A percentile compares a stretch with the other conserved stretches of the same genome.
These are phyloP conservation scores for Aspergillus pseudonomiae DNA, from an alignment of 2,329 filamentous ascomycete species.

Conservation along the genomic window DNA sequence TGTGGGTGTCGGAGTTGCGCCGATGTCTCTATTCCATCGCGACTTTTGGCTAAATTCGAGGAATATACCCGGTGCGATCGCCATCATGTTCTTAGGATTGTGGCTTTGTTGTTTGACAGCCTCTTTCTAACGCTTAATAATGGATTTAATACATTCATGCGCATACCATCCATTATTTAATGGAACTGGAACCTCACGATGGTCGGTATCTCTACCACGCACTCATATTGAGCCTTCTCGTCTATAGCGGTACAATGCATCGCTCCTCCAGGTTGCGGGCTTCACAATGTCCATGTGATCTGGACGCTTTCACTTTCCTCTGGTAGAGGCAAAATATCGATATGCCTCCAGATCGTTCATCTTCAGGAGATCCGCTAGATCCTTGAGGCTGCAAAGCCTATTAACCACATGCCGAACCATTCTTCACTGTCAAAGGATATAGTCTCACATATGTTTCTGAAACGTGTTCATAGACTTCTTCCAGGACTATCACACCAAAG, in stretches of 20 bases:
- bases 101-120: background rate
- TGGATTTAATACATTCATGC: background rate
- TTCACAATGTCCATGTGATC: background rate
- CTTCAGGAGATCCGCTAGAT: no score
- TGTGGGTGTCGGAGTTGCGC: conserved; percentile 6
- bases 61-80: background rate
- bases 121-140: rapidly evolving
- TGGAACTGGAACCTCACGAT: background rate
- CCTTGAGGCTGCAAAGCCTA: no score
- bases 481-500: no score
- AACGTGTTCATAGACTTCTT: no score
- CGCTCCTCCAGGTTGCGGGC: background rate
- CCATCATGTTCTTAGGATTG: background rate
- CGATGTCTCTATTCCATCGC: background rate
- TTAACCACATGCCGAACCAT: background rate
- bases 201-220: background rate
- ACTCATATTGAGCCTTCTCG: no score
- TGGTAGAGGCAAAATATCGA: no score
- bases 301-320: background rate
- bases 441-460: background rate
- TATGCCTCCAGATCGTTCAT: no score
- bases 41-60: background rate
- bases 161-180: background rate
- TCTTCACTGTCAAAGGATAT: background rate
- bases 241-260: background rate